Evolutionary conservation across 2,329 filamentous ascomycete species (phyloP), one percentile per base, ranked within the genome.

Genomic region (Exophiala spinifera): DNA sequence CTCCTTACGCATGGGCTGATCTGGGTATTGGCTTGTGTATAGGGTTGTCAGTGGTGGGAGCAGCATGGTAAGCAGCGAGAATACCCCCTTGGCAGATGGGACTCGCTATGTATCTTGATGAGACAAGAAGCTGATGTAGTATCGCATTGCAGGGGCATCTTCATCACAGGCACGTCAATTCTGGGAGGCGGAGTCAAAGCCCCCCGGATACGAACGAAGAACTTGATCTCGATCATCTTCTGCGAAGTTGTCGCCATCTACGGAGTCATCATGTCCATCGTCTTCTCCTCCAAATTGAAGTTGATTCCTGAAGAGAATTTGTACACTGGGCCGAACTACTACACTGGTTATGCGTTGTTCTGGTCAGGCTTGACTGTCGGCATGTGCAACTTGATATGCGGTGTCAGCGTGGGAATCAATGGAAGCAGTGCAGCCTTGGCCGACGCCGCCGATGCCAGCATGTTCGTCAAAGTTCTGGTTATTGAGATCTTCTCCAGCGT

Each of bases 191-290:
- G 94, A 78, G 94, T 99, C 69, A 92, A 89, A 74, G 92, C 94
- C 43, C 95, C 95, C 34, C 88, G 94, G 66, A 99, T 99, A 76
- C 89, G 94, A 72, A 99, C 94, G 61, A 99, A 99, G 85, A 99
- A 99, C 80, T 76, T 99, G 69, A 97, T 99, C 72, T 97, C 92
- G 67, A 99, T 99, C 74, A 97, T 99, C 76, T 99, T 99, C 78
- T 99, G 94, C 79, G 94, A 99, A 77, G 94, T 99, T 69, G 94
- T 99, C 68, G 94, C 94, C 74, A 99, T 99, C 74, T 99, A 99
- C 81, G 95, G 95, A 67, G 92, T 99, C 75, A 99, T 99, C 76
- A 99, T 99, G 91, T 88, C 91, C 66, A 99, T 99, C 71, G 88
- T 99, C 67, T 97, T 97, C 78, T 95, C 91, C 42, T 82, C 91